Base-by-base conservation (phyloP, 495 filamentous ascomycete genomes). In the Penicillium cataractarum region DNA sequence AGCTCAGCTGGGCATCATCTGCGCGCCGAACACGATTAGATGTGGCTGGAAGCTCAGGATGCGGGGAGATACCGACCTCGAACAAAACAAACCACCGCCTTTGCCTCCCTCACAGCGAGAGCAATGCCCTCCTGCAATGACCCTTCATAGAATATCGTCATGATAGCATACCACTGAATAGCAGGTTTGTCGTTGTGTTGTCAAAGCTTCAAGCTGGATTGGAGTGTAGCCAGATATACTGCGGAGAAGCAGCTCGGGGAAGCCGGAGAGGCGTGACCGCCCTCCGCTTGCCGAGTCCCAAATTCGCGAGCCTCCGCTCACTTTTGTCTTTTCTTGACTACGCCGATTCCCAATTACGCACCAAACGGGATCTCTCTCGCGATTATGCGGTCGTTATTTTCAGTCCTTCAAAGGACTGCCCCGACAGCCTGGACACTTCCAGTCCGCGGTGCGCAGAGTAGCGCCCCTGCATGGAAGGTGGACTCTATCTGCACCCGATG, bases 61-160 rank as follows among this genome's bases (percentile, higher is more conserved):
- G 81, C 63, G 84, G 82, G 42, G 83, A 77, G 58, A 81, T 27
- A 70, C 83, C 51, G 55, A 89, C 87, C 86, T 78, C 78, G 71
- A 35, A 91, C 83, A 75, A 93, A 91, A 71, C 90, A 92, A 49
- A 83, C 82, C 6, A 93, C 86, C 13, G 83, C 74, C 65, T 89
- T 89, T 27, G 73, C 68, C 69, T 91, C 78, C 53, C 84, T 83
- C 12, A 97, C 76, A 21, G 95, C 92, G 24, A 83, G 74, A 7
- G 83, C 78, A 66, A 98, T 94, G 51, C 91, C 94, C 55, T 87
- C 86, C 67, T 94, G 87, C 7, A 97, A 76, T 61, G 83, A 85
- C 22, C 93, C 94, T 53, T 87, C 58, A 68, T 89, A 95, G 76
- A 97, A 98, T 83, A 94, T 89, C 6, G 61, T 66, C 65, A 68